Evolutionary conservation across 2,329 filamentous ascomycete genomes (phyloP).

Genomic region (Beauveria varroae): DNA sequence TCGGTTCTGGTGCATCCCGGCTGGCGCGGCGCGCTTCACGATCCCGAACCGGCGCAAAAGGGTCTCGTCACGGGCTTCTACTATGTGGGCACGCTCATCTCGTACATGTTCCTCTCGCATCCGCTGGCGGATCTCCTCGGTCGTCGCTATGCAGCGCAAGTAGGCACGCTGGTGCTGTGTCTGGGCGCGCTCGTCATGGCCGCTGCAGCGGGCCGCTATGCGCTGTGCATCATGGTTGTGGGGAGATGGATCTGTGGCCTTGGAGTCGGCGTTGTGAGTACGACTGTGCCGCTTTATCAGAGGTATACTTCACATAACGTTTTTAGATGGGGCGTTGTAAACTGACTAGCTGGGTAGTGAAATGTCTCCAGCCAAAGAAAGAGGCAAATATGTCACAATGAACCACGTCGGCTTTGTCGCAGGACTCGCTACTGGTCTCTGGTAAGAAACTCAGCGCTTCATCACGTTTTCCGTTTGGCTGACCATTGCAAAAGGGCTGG

Average conservation of each 20-base stretch:
- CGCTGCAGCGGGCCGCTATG: slow-evolving; percentile 30
- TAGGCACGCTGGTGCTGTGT: slow-evolving; percentile 37
- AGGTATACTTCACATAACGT: slow-evolving; percentile 27
- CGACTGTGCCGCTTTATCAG: slow-evolving; percentile 50
- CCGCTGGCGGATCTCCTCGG: slow-evolving; percentile 43
- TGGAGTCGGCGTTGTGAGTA: slow-evolving; percentile 48
- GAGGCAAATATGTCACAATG: slow-evolving; percentile 49
- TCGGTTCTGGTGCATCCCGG: slow-evolving; percentile 49
- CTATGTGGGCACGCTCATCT: slow-evolving; percentile 48
- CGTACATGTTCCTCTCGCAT: slow-evolving; percentile 48
- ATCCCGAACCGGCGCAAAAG: slow-evolving; percentile 36
- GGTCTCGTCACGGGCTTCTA: slow-evolving; percentile 50
- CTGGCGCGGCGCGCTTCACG: slow-evolving; percentile 38
- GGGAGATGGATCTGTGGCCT: slow-evolving; percentile 46
- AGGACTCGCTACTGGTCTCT: slow-evolving; percentile 46
- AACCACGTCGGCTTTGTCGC: slow-evolving; percentile 52
- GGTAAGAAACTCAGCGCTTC: slow-evolving; percentile 28
- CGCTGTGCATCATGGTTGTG: slow-evolving; percentile 39
- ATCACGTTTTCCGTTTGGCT: too few species aligned
- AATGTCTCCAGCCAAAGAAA: slow-evolving; percentile 43
- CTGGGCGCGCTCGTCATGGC: slow-evolving; percentile 43
- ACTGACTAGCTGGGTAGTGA: slow-evolving; percentile 30
- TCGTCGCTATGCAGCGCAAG: slow-evolving; percentile 41
- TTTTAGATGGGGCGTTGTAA: too few species aligned
- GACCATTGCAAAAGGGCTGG: slow-evolving; percentile 33